These are phyloP conservation scores for Cercospora sp. DNA, from an alignment of 2,329 filamentous ascomycete species.

Conservation along the genomic window DNA sequence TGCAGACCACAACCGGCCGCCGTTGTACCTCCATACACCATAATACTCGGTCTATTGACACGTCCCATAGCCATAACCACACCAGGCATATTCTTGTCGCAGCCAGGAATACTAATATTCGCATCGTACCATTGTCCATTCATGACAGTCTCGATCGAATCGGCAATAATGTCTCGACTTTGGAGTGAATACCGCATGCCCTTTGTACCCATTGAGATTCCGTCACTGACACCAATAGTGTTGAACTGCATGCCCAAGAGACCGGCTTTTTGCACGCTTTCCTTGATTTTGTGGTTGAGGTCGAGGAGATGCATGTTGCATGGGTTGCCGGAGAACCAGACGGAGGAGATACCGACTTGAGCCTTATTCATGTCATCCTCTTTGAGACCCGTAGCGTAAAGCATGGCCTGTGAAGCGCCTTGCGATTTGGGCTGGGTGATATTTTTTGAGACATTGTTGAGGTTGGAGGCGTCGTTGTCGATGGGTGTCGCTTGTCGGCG, in stretches of 20 bases:
- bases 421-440: constrained; percentile 98
- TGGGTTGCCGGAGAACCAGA: constrained; percentile 97
- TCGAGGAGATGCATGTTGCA: constrained; percentile 99
- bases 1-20: constrained; percentile 80
- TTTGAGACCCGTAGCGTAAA: constrained; percentile 88
- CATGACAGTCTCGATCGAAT: constrained; percentile 99
- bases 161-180: constrained; percentile 93
- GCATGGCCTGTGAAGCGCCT: constrained; percentile 97
- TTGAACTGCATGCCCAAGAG: constrained; percentile 97
- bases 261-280: constrained; percentile 69
- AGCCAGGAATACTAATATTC: constrained; percentile 94
- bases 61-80: constrained; percentile 79
- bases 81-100: constrained; percentile 99
- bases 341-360: constrained; percentile 95
- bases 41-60: constrained; percentile 89
- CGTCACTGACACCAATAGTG: constrained; percentile 96
- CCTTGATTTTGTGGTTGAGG: constrained; percentile 74
- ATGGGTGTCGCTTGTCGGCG: constrained; percentile 28
- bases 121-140: constrained; percentile 98
- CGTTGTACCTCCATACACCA: constrained; percentile 97
- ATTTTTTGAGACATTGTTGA: constrained; percentile 80
- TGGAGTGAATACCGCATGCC: constrained; percentile 86
- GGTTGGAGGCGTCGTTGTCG: constrained; percentile 38
- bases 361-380: constrained; percentile 92
- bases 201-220: constrained; percentile 95